Percentiles rank a stretch among this genome's conserved stretches.
phyloP scores from a whole-genome alignment of 139 green algal species.

The Deuterostichococcus epilithicus region DNA sequence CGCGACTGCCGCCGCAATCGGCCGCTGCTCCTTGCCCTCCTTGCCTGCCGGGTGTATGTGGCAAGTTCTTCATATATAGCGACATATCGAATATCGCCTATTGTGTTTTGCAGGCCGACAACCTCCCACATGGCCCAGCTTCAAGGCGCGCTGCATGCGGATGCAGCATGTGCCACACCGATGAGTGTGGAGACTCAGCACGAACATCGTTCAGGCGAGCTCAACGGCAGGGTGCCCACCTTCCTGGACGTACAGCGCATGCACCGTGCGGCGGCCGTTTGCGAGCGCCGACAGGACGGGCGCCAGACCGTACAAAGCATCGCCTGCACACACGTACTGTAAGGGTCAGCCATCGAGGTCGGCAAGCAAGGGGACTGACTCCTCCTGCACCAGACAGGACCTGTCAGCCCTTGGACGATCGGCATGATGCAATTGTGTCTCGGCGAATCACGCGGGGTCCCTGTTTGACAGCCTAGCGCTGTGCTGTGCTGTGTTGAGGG shows the following conservation, averaged over 20 bases:
- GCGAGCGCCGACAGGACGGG: slow-evolving; percentile 67
- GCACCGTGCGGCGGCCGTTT: slow-evolving; percentile 27
- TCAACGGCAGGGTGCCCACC: neutral
- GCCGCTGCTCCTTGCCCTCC: neutral
- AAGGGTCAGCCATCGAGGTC: neutral
- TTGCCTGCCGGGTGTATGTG: neutral
- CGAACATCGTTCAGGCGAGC: neutral
- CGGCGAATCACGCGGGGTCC: too few species aligned
- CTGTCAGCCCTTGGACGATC: too few species aligned
- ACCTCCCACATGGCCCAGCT: too few species aligned
- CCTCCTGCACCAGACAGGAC: too few species aligned
- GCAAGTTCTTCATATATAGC: slow-evolving; percentile 23
- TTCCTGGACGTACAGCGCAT: slow-evolving; percentile 49
- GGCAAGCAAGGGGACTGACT: neutral
- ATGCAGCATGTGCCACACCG: neutral
- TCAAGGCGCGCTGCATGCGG: slow-evolving; percentile 16
- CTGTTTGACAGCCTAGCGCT: too few species aligned
- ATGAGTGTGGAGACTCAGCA: too few species aligned
- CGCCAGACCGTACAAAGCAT: slow-evolving; percentile 72
- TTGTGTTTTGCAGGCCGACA: too few species aligned
- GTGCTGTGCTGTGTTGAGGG: too few species aligned
- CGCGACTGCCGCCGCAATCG: slow-evolving; percentile 3
- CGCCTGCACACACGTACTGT: neutral
- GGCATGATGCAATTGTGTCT: too few species aligned
- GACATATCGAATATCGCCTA: too few species aligned